phyloP scores from a whole-genome alignment of 1,284 basidiomycete genomes.

The Quambalaria eucalypti region DNA sequence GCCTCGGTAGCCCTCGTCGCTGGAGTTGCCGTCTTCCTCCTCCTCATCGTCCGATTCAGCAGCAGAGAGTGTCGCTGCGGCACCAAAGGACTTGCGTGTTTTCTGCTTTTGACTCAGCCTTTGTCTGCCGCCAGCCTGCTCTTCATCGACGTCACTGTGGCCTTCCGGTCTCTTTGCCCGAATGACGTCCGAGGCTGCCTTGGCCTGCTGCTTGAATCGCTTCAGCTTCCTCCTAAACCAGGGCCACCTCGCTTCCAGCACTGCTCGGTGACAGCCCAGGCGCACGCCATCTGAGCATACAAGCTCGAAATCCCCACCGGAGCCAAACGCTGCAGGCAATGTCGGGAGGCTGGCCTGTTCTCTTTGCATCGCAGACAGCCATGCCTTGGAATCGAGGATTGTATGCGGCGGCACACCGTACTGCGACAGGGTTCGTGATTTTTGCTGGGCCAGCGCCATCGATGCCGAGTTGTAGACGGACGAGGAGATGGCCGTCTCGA shows the following conservation, averaged over 20 bases:
- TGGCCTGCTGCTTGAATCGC: neutral
- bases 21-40: neutral
- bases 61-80: too few species aligned
- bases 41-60: too few species aligned
- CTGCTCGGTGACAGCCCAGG: conserved; percentile 68
- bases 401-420: neutral
- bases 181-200: conserved; percentile 10
- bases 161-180: neutral
- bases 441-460: neutral
- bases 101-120: conserved; percentile 8
- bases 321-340: conserved; percentile 11
- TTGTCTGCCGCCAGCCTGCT: conserved; percentile 18
- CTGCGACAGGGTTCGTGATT: neutral
- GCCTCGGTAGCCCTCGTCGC: neutral
- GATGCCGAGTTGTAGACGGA: neutral
- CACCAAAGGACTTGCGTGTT: neutral
- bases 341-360: neutral
- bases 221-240: conserved; percentile 71
- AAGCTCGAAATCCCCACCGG: conserved; percentile 67
- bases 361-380: neutral
- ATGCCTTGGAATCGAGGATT: neutral
- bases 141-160: neutral
- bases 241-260: conserved; percentile 78
- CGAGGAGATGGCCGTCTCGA: conserved; percentile 12
- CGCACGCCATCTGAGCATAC: conserved; percentile 79